Evolutionary conservation across 164 flowering plant genomes (phyloP).

Genomic region (Magnolia changhungtana): DNA sequence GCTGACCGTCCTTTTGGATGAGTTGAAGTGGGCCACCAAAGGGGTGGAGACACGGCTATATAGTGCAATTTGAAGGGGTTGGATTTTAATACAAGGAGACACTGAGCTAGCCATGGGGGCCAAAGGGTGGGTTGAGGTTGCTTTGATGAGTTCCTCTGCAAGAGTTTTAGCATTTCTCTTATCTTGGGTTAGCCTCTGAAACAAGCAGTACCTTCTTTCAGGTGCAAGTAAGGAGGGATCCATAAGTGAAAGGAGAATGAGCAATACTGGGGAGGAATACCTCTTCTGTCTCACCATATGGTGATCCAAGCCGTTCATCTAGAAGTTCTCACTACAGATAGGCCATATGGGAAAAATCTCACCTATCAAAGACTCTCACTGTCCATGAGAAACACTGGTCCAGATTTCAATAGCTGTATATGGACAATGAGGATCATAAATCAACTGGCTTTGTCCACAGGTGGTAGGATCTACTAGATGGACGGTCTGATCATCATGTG

Average conservation of each 20-base stretch:
- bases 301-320: too few species aligned
- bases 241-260: background rate
- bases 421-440: too few species aligned
- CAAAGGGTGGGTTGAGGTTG: background rate
- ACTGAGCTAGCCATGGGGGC: background rate
- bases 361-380: too few species aligned
- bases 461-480: too few species aligned
- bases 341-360: too few species aligned
- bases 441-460: too few species aligned
- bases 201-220: background rate
- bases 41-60: background rate
- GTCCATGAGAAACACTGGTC: too few species aligned
- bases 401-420: too few species aligned
- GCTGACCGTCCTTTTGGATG: background rate
- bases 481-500: too few species aligned
- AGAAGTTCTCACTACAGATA: too few species aligned
- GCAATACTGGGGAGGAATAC: background rate
- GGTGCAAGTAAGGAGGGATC: background rate
- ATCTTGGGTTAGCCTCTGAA: background rate
- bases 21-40: background rate
- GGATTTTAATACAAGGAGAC: background rate
- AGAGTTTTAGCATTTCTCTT: background rate
- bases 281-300: too few species aligned
- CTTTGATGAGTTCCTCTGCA: background rate
- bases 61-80: background rate